Conservation (phyloP, 352 stramenopile species). For the Phytophthora litchii region DNA sequence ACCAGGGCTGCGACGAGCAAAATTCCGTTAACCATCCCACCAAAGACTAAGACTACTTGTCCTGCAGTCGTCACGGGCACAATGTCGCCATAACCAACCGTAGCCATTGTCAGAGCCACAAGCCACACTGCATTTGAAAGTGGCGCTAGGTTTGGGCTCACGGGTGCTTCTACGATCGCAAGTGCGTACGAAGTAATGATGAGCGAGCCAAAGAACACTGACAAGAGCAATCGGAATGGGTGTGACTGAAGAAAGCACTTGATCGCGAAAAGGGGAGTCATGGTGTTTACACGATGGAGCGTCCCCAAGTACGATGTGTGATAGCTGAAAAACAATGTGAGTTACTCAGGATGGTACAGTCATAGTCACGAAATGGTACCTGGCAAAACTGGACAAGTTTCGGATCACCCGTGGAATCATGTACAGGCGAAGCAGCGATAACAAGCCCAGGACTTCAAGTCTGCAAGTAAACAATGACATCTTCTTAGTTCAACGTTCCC, state of each 20-base stretch:
- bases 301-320: conserved; percentile 75
- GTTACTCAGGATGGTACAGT: background rate
- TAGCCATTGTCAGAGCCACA: conserved; percentile 77
- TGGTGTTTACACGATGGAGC: conserved; percentile 77
- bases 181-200: conserved; percentile 69
- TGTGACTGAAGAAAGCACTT: conserved; percentile 80
- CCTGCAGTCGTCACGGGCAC: conserved; percentile 56
- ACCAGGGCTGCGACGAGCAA: conserved; percentile 73
- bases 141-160: conserved; percentile 68
- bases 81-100: conserved; percentile 77
- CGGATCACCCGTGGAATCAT: conserved; percentile 78
- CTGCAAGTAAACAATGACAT: conserved; percentile 25
- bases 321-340: conserved; percentile 43
- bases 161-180: conserved; percentile 65
- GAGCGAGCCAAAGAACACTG: conserved; percentile 45
- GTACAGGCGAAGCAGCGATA: conserved; percentile 74
- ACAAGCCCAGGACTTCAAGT: conserved; percentile 68
- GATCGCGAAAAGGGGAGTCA: conserved; percentile 80
- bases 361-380: conserved; percentile 36
- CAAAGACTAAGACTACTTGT: conserved; percentile 64
- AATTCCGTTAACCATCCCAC: conserved; percentile 74
- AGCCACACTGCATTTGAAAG: conserved; percentile 71
- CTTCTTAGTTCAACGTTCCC: background rate
- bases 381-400: conserved; percentile 79
- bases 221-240: conserved; percentile 64